These are phyloP conservation scores for Barnettozyma salicaria DNA, from an alignment of 805 yeast species.

Conservation along the genomic window DNA sequence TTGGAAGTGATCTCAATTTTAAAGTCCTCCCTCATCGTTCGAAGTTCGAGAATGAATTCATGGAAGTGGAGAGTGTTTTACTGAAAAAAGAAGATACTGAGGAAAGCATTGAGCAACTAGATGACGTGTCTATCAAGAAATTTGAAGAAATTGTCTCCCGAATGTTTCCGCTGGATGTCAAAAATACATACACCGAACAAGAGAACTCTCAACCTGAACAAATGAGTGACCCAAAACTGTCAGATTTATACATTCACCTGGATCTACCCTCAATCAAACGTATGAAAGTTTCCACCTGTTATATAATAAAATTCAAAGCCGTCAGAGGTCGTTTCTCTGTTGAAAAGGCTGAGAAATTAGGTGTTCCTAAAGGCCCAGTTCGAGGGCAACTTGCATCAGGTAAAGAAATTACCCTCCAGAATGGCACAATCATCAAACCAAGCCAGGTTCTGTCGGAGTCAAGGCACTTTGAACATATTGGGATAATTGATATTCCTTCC, in stretches of 20 bases:
- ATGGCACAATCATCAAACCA: slow-evolving; percentile 57
- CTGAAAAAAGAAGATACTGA: slow-evolving; percentile 2
- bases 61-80: slow-evolving; percentile 21
- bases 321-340: slow-evolving; percentile 73
- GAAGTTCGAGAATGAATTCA: slow-evolving; percentile 29
- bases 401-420: slow-evolving; percentile 44
- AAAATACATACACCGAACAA: slow-evolving; percentile 31
- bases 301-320: slow-evolving; percentile 60
- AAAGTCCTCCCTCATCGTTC: slow-evolving; percentile 21
- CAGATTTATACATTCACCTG: slow-evolving; percentile 32
- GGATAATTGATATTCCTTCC: slow-evolving; percentile 72
- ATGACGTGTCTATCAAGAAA: slow-evolving; percentile 2
- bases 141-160: slow-evolving; percentile 32
- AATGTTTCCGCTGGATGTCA: slow-evolving; percentile 53
- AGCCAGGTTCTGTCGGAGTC: slow-evolving; percentile 67
- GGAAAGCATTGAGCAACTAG: slow-evolving; percentile 7
- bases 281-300: slow-evolving; percentile 46
- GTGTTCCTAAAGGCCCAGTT: slow-evolving; percentile 59
- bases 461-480: slow-evolving; percentile 49
- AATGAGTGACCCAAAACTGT: slow-evolving; percentile 30
- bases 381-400: slow-evolving; percentile 60
- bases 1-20: slow-evolving; percentile 50
- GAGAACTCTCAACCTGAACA: slow-evolving; percentile 20
- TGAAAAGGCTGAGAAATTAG: slow-evolving; percentile 57
- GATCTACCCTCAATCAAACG: slow-evolving; percentile 27